Conservation (phyloP, 768 basidiomycete species). For the Boletellus sp. region DNA sequence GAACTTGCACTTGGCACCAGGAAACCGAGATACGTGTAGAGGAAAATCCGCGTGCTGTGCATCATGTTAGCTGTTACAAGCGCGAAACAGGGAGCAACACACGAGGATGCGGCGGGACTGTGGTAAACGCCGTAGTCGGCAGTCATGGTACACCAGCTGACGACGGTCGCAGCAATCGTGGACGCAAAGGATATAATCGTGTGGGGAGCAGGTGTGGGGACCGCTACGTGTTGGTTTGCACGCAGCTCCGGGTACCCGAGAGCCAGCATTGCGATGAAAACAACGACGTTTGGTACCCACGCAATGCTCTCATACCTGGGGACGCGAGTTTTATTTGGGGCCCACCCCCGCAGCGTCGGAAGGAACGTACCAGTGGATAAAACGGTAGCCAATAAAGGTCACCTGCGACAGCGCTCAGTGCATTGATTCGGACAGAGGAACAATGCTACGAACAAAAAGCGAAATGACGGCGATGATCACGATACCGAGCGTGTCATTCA, state of each 20-base stretch:
- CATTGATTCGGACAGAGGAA: not conserved
- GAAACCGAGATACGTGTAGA: constrained; percentile 47
- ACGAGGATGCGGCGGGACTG: constrained; percentile 58
- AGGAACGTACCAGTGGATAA: constrained; percentile 50
- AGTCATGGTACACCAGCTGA: constrained; percentile 42
- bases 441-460: constrained; percentile 22
- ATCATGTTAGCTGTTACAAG: not conserved
- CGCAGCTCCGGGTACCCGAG: constrained; percentile 65
- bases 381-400: constrained; percentile 60
- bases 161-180: constrained; percentile 40
- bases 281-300: constrained; percentile 74
- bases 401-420: constrained; percentile 34
- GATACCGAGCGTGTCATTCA: constrained; percentile 31
- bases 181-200: constrained; percentile 43
- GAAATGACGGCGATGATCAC: constrained; percentile 33
- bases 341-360: not conserved
- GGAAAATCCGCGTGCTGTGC: constrained; percentile 36
- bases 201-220: constrained; percentile 31
- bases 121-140: constrained; percentile 51
- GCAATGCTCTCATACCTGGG: constrained; percentile 67
- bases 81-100: constrained; percentile 6
- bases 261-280: constrained; percentile 64
- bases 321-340: not conserved
- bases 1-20: constrained; percentile 38
- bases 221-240: constrained; percentile 36